Conservation (phyloP, 345 rosid genomes). For the Acer saccharum region DNA sequence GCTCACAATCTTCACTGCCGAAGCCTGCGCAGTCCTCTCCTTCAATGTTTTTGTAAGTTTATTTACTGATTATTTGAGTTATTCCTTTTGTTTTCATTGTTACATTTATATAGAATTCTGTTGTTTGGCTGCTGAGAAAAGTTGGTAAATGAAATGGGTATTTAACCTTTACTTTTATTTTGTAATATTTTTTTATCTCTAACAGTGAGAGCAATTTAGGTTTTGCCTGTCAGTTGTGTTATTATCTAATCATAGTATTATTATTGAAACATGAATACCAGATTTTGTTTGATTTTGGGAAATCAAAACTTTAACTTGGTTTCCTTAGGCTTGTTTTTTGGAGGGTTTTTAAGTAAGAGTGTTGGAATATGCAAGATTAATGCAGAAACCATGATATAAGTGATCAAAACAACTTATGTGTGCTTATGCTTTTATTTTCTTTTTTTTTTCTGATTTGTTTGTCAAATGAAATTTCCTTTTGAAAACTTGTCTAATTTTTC, state of each 20-base stretch:
- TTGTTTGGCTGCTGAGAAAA: slow-evolving; percentile 9
- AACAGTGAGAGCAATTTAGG: not conserved
- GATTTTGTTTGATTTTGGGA: slow-evolving; percentile 5
- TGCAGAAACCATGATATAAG: not conserved
- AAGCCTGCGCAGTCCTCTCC: not conserved
- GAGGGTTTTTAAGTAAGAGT: not conserved
- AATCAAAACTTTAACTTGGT: not conserved
- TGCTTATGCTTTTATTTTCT: no score
- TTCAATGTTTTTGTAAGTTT: not conserved
- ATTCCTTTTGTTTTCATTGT: not conserved
- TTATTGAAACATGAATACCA: not conserved
- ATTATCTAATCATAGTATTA: not conserved
- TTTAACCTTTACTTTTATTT: not conserved
- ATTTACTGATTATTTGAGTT: not conserved
- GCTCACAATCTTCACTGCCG: not conserved
- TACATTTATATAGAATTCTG: not conserved
- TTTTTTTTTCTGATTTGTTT: not conserved
- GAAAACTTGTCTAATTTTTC: not conserved
- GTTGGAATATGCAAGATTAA: not conserved
- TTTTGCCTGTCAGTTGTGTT: not conserved
- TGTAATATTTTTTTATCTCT: no score
- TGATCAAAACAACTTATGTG: not conserved
- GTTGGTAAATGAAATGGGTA: not conserved
- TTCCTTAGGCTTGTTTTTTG: not conserved
- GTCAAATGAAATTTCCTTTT: not conserved